These are phyloP conservation scores for Phytophthora ohioensis DNA, from an alignment of 352 stramenopile genomes.

Conservation along the genomic window DNA sequence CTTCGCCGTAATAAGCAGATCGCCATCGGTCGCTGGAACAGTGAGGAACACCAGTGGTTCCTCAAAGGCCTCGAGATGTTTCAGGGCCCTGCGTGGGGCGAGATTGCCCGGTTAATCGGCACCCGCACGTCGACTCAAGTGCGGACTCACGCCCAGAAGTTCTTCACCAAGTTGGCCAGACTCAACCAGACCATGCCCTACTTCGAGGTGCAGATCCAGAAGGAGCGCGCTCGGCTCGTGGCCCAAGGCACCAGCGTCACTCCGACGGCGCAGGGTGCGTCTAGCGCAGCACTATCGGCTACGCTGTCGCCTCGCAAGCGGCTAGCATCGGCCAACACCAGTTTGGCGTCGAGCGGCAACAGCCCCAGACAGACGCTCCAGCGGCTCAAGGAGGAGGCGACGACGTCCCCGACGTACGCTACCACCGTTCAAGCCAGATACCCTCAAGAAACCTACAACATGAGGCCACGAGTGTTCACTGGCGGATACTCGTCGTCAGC, in stretches of 20 bases:
- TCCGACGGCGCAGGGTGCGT: slow-evolving; percentile 45
- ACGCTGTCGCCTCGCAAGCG: slow-evolving; percentile 64
- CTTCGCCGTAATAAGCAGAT: slow-evolving; percentile 61
- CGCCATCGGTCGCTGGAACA: slow-evolving; percentile 80
- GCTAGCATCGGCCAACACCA: slow-evolving; percentile 29
- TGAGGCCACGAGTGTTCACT: slow-evolving; percentile 18
- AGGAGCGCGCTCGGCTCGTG: slow-evolving; percentile 67
- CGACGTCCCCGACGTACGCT: slow-evolving; percentile 13
- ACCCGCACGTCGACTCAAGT: slow-evolving; percentile 87
- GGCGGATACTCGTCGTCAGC: slow-evolving; percentile 2
- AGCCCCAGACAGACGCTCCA: slow-evolving; percentile 32
- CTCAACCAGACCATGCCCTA: slow-evolving; percentile 77
- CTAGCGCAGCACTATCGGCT: slow-evolving; percentile 41
- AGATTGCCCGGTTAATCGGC: slow-evolving; percentile 87
- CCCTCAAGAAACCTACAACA: slow-evolving; percentile 4
- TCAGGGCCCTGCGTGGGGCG: slow-evolving; percentile 79
- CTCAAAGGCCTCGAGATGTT: slow-evolving; percentile 86
- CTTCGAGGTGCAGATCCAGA: slow-evolving; percentile 82
- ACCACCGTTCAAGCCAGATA: slow-evolving; percentile 8
- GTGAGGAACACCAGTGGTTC: slow-evolving; percentile 80
- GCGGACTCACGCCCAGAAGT: slow-evolving; percentile 90
- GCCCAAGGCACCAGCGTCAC: slow-evolving; percentile 62
- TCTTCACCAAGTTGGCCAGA: slow-evolving; percentile 88
- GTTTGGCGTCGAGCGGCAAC: slow-evolving; percentile 18
- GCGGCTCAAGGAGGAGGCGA: slow-evolving; percentile 25